Conservation (phyloP, 2,329 filamentous ascomycete species). For the Metarhizium brunneum region DNA sequence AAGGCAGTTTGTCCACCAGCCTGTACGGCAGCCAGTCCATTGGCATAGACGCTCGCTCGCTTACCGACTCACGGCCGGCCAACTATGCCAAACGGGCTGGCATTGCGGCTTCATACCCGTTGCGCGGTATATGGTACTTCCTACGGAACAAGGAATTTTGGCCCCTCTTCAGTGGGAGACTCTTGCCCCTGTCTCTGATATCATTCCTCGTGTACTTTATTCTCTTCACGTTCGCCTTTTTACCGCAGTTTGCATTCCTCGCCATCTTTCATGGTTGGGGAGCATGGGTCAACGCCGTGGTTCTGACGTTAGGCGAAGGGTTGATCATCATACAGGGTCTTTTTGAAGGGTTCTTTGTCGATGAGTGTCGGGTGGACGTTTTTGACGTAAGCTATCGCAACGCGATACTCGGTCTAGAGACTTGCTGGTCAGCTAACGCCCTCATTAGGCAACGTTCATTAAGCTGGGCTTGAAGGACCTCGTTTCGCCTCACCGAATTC, state of each 20-base stretch:
- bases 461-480: constrained; percentile 63
- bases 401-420: neutral
- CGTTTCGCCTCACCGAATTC: constrained; percentile 55
- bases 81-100: constrained; percentile 34
- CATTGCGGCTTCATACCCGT: constrained; percentile 43
- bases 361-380: constrained; percentile 68
- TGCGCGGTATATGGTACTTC: constrained; percentile 78
- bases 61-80: constrained; percentile 20
- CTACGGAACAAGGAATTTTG: constrained; percentile 67
- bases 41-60: constrained; percentile 5
- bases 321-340: constrained; percentile 59
- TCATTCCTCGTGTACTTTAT: constrained; percentile 76
- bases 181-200: constrained; percentile 74
- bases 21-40: constrained; percentile 7
- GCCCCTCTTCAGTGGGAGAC: constrained; percentile 66
- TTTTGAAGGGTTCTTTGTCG: constrained; percentile 75
- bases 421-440: neutral
- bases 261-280: constrained; percentile 78
- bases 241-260: constrained; percentile 83
- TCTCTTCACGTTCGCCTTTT: constrained; percentile 78
- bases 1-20: neutral
- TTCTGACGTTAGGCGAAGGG: constrained; percentile 78
- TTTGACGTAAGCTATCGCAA: constrained; percentile 58
- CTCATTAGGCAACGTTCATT: constrained; percentile 56
- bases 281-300: constrained; percentile 83